Conservation (phyloP, 2,329 filamentous ascomycete species). For the Aureobasidium sp. region DNA sequence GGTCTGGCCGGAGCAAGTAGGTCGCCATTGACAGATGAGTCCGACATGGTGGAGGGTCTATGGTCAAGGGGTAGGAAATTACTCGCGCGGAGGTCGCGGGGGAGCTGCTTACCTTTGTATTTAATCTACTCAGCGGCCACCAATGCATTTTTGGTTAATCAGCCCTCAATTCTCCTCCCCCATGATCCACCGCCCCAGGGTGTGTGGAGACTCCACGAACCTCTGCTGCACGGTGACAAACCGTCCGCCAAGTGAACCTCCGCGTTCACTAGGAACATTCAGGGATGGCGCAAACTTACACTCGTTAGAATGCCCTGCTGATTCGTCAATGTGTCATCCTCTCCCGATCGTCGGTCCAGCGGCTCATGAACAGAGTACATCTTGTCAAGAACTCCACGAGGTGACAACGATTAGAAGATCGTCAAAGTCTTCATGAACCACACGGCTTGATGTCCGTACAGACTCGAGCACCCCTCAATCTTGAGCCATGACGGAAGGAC, state of each 20-base stretch:
- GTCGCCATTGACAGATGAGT: constrained; percentile 14
- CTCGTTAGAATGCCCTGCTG: background rate
- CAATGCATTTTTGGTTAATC: constrained; percentile 9
- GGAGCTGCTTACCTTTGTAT: constrained; percentile 12
- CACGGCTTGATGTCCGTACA: background rate
- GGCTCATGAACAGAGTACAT: background rate
- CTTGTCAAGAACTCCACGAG: background rate
- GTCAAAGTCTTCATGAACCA: background rate
- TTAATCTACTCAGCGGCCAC: constrained; percentile 13
- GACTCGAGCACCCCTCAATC: background rate
- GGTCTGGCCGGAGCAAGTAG: background rate
- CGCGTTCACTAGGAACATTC: background rate
- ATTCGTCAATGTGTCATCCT: background rate
- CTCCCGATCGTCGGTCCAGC: constrained; percentile 10
- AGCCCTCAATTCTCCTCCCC: constrained; percentile 2
- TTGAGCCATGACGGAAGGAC: background rate
- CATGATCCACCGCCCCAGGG: constrained; percentile 12
- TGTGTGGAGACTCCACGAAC: constrained; percentile 9
- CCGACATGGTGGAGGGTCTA: constrained; percentile 10
- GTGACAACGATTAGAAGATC: background rate
- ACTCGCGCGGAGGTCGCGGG: constrained; percentile 5
- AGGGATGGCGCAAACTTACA: constrained; percentile 8
- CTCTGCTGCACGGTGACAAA: background rate
- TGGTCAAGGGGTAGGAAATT: background rate
- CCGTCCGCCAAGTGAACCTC: constrained; percentile 4